Evolutionary conservation across 1,284 basidiomycete genomes (phyloP), one percentile per base, ranked within the genome.

Genomic region (Mycosarcoma mackinlayi): DNA sequence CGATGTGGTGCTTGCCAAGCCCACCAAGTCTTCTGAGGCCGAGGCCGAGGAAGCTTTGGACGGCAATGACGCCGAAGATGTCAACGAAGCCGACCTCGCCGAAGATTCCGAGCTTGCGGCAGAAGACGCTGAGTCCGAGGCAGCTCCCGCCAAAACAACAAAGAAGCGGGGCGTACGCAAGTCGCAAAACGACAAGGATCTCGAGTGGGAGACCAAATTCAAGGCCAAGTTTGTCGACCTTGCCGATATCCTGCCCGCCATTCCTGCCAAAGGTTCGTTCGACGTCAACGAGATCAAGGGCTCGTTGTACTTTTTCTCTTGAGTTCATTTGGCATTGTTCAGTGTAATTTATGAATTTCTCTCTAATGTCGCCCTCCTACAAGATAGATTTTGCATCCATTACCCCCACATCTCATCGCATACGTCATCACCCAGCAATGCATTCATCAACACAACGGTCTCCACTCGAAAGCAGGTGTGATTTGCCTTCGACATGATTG

Each of bases 181-280:
- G 49, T 25, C 49, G n/a, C 54, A 59, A 33, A 35, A 45, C 40
- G 55, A 59, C 33, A 49, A 61, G 62, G 58, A 59, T 9, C 34
- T 39, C 35, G 50, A 59, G 33, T 63, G 63, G 60, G 64, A 67
- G 47, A 53, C 59, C 40, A 54, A 54, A 40, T 69, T 69, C 47
- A 66, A 63, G 51, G 61, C 80, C 49, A 80, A 82, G 57, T 95
- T 93, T 81, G 87, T 95, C 61, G 86, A 89, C 66, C 84, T 98
- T 34, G 84, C 86, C 27, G 90, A 92, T 73, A 77, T 95, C 67
- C 83, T 98, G 14, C 94, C 94, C 0, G 88, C 90, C 0, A 84
- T 94, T 21, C 95, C 95, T 0, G 83, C 88, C 80, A 92, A 93
- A 85, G 96, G 95, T 60, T 85, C 87, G 56, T 98, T 98, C 83